Base-by-base conservation (phyloP, 495 filamentous ascomycete species). In the Aspergillus ellipticus region DNA sequence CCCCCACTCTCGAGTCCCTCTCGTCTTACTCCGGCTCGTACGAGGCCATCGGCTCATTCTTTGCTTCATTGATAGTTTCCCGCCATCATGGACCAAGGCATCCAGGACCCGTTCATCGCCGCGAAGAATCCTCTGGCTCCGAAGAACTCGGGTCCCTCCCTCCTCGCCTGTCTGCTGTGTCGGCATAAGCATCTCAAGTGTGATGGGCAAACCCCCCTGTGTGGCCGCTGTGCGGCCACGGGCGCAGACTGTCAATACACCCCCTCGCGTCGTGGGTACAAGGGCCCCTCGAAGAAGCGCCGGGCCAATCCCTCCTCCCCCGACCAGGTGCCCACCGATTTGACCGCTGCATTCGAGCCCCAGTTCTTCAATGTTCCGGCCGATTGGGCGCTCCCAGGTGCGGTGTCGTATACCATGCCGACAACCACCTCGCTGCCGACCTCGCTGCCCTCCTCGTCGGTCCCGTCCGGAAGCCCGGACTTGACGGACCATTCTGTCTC, bases 131-230 rank as follows among this genome's bases (percentile, higher is more conserved):
- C 52, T 15, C n/a, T 22, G 15, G 56, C 54, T 20, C 31, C 64
- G 24, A 60, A 61, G 21, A 63, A 61, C 56, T 53, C 66, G 6
- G 67, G 71, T 20, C 75, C 74, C 4, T 77, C 74, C 31, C 70
- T 77, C 11, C 60, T 85, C 53, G 80, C 82, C 26, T 85, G 82
- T 64, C 72, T 84, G 28, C 66, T 69, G 37, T 85, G 83, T 59
- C 82, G 84, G 47, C 73, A 78, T 54, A 79, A 84, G 56, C 85
- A 87, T 60, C 81, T 87, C 53, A 78, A 77, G 60, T 78, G 75
- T 45, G 75, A 78, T 63, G 73, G 74, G 5, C 60, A 61, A 20
- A 74, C 67, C 4, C 75, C 75, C 16, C 41, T 71, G 43, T 78
- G 75, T 60, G 63, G 70, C n/a, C 75, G 75, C 24, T 78, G 75